These are phyloP conservation scores for Claviceps sp. DNA, from an alignment of 2,329 filamentous ascomycete genomes.

Conservation along the genomic window DNA sequence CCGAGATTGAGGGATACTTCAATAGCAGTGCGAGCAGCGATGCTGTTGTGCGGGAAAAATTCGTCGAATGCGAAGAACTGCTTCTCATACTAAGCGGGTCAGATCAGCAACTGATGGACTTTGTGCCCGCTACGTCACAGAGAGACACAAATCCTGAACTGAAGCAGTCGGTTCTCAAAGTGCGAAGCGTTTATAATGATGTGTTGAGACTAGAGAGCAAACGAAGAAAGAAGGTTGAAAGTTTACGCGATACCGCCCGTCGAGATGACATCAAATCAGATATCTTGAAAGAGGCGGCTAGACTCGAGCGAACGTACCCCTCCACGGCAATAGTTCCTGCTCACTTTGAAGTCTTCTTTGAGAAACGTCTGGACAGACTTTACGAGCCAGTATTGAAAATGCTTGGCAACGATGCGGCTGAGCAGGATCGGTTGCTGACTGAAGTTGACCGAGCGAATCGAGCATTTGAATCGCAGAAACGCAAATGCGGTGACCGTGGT, in stretches of 20 bases:
- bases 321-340: conserved; percentile 74
- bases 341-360: conserved; percentile 87
- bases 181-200: conserved; percentile 75
- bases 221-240: conserved; percentile 65
- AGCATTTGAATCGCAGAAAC: conserved; percentile 61
- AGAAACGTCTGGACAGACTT: conserved; percentile 56
- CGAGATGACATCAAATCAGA: conserved; percentile 81
- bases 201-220: conserved; percentile 71
- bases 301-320: conserved; percentile 75
- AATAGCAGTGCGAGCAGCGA: conserved; percentile 46
- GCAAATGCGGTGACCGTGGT: conserved; percentile 46
- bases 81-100: conserved; percentile 66
- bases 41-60: conserved; percentile 58
- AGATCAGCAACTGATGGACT: conserved; percentile 71
- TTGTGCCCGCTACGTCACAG: conserved; percentile 73
- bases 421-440: conserved; percentile 59
- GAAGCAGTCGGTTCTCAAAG: conserved; percentile 61
- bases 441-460: conserved; percentile 64
- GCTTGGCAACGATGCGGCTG: conserved; percentile 55
- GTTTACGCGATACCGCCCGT: conserved; percentile 63
- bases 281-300: conserved; percentile 68
- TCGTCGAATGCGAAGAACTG: conserved; percentile 59
- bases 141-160: conserved; percentile 69
- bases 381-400: conserved; percentile 70
- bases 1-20: conserved; percentile 80